Evolutionary conservation across 441 rosid species (phyloP).

Genomic region (Flueggea neowawraea): DNA sequence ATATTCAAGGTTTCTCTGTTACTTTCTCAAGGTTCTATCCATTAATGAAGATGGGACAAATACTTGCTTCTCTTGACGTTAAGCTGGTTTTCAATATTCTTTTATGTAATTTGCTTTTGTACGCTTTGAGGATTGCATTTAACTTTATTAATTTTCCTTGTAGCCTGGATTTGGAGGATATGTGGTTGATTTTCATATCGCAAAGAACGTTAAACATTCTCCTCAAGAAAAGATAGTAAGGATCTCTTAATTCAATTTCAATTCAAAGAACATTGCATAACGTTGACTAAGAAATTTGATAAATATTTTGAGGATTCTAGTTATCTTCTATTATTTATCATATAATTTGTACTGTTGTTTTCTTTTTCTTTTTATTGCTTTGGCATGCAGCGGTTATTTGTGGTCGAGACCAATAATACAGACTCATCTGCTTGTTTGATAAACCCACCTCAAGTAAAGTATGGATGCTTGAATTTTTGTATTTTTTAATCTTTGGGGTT

Average conservation of each 20-base stretch:
- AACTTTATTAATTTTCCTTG: constrained; percentile 19
- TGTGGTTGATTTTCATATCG: constrained; percentile 65
- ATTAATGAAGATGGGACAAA: constrained; percentile 57
- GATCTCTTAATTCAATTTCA: constrained; percentile 14
- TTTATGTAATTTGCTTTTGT: neutral
- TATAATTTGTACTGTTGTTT: constrained; percentile 8
- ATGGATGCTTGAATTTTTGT: constrained; percentile 20
- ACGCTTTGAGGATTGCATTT: neutral
- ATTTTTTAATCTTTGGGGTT: constrained; percentile 4
- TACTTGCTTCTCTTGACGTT: constrained; percentile 66
- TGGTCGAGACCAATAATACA: constrained; percentile 57
- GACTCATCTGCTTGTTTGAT: constrained; percentile 78
- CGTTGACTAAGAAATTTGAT: too few relatives aligned
- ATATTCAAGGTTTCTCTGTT: neutral
- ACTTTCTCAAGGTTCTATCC: constrained; percentile 68
- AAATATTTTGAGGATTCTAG: too few relatives aligned
- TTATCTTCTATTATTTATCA: neutral
- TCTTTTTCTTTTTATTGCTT: constrained; percentile 10
- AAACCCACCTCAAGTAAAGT: constrained; percentile 85
- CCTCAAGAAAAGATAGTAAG: constrained; percentile 72
- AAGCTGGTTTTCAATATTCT: constrained; percentile 44
- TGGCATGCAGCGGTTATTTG: constrained; percentile 62
- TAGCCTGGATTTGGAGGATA: constrained; percentile 78
- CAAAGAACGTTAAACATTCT: constrained; percentile 47
- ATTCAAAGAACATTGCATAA: neutral